A percentile compares a stretch with the other conserved stretches of the same genome.
Conservation (phyloP, 805 yeast species). For the Tetrapisispora arboricola region DNA sequence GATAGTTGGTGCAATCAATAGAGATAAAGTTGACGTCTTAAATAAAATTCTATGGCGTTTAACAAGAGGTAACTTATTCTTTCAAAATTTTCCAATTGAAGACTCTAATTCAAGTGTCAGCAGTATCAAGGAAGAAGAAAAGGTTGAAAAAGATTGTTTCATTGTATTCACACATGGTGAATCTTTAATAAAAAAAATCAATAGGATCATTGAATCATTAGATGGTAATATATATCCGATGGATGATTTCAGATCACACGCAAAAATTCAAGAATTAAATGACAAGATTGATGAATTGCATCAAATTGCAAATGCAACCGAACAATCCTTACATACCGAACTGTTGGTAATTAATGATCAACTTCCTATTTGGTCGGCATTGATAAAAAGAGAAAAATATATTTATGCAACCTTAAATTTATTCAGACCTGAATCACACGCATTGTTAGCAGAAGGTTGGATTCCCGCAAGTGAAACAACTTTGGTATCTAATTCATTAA, state of each 20-base stretch:
- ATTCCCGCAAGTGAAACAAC: slow-evolving; percentile 70
- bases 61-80: slow-evolving; percentile 80
- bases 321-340: slow-evolving; percentile 64
- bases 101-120: slow-evolving; percentile 40
- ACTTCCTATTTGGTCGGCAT: slow-evolving; percentile 62
- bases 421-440: slow-evolving; percentile 75
- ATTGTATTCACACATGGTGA: slow-evolving; percentile 89
- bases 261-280: slow-evolving; percentile 33
- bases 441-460: slow-evolving; percentile 96
- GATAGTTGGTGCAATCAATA: slow-evolving; percentile 68
- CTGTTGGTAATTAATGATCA: slow-evolving; percentile 67
- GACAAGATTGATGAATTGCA: slow-evolving; percentile 43
- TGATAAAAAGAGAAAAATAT: slow-evolving; percentile 68
- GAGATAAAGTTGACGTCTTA: slow-evolving; percentile 57
- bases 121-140: slow-evolving; percentile 37
- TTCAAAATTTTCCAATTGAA: slow-evolving; percentile 62
- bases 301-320: slow-evolving; percentile 54
- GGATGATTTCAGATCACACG: slow-evolving; percentile 35
- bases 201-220: slow-evolving; percentile 78
- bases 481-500: slow-evolving; percentile 53
- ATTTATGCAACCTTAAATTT: slow-evolving; percentile 66
- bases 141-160: slow-evolving; percentile 67
- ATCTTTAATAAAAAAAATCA: slow-evolving; percentile 58
- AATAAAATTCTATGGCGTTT: slow-evolving; percentile 88
- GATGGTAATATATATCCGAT: slow-evolving; percentile 54